A percentile compares a stretch with the other conserved stretches of the same genome.
These are phyloP conservation scores for Solanum okadae DNA, from an alignment of 257 asterid species.

Conservation along the genomic window DNA sequence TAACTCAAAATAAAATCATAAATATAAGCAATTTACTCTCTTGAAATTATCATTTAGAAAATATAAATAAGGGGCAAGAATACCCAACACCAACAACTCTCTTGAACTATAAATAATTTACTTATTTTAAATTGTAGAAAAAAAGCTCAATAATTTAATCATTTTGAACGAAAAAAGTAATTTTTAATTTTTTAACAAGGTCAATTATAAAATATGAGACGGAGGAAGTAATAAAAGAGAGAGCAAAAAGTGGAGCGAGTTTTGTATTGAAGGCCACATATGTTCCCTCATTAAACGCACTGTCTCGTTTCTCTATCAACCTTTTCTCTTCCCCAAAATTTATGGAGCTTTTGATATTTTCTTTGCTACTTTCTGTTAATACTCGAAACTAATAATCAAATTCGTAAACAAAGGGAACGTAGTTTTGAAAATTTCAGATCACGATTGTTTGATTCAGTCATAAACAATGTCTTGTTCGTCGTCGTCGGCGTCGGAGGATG, in stretches of 20 bases:
- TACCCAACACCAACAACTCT: too few relatives aligned
- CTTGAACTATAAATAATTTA: too few relatives aligned
- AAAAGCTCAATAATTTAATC: too few relatives aligned
- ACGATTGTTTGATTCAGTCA: background rate
- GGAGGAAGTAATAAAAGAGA: background rate
- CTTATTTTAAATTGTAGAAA: too few relatives aligned
- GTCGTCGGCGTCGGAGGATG: slow-evolving; percentile 88
- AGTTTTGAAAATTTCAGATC: background rate
- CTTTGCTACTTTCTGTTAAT: background rate
- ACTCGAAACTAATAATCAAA: background rate
- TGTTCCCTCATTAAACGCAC: background rate
- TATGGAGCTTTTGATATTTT: background rate
- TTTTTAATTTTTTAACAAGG: too few relatives aligned
- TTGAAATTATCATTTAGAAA: too few relatives aligned
- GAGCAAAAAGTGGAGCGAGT: slow-evolving; percentile 35
- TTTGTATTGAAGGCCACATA: slow-evolving; percentile 32
- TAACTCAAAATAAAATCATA: too few relatives aligned
- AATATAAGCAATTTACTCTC: too few relatives aligned
- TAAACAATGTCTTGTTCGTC: slow-evolving; percentile 57
- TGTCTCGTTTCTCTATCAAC: background rate
- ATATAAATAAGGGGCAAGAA: too few relatives aligned
- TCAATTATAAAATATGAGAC: too few relatives aligned
- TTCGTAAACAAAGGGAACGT: background rate
- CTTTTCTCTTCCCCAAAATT: background rate
- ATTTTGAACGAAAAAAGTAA: too few relatives aligned